These are phyloP conservation scores for Rhodotorula glutinis DNA, from an alignment of 1,284 basidiomycete species.

Conservation along the genomic window DNA sequence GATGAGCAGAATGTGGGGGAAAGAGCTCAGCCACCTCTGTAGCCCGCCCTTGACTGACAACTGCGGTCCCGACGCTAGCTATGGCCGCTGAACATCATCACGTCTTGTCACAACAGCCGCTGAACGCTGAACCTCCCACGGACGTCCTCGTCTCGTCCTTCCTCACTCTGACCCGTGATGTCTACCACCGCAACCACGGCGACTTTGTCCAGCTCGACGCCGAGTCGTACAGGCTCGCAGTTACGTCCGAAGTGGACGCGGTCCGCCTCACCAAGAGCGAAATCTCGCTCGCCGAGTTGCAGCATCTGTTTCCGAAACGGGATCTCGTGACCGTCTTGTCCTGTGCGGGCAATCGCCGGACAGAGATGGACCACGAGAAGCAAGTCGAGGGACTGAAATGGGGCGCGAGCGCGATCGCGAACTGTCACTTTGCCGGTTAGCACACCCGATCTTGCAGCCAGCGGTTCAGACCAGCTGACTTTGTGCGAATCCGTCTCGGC, in stretches of 20 bases:
- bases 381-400: conserved; percentile 39
- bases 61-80: too few relatives aligned
- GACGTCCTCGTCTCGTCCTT: conserved; percentile 8
- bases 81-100: not conserved
- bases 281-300: conserved; percentile 15
- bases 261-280: not conserved
- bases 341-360: conserved; percentile 40
- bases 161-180: conserved; percentile 7
- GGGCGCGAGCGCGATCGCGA: conserved; percentile 28
- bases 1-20: too few relatives aligned
- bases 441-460: too few relatives aligned
- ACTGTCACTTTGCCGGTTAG: conserved; percentile 18
- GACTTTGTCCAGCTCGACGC: conserved; percentile 2
- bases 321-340: conserved; percentile 7
- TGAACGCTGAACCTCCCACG: conserved; percentile 33
- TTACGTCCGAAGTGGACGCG: conserved; percentile 16
- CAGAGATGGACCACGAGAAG: conserved; percentile 34
- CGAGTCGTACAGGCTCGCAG: not conserved
- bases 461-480: too few relatives aligned
- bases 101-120: conserved; percentile 26
- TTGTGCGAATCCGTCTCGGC: too few relatives aligned
- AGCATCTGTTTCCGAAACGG: not conserved
- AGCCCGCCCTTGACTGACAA: too few relatives aligned
- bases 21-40: too few relatives aligned
- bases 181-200: conserved; percentile 39